Base-by-base conservation (phyloP, 495 filamentous ascomycete species). In the Xylaria intraflava region DNA sequence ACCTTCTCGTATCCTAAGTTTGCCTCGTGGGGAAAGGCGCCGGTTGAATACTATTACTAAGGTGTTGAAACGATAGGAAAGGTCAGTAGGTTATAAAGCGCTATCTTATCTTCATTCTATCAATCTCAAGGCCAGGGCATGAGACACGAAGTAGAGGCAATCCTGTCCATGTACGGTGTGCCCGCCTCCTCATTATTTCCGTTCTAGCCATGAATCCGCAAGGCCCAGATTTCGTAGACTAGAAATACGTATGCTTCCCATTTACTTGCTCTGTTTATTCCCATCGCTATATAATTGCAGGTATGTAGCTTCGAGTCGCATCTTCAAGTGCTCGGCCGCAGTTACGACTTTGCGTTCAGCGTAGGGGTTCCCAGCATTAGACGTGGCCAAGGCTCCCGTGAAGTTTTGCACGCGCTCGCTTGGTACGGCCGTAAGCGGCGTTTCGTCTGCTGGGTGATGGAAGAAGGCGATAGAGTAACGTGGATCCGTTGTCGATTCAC, bases 401-500 rank as follows among this genome's bases (percentile, higher is more conserved):
- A 62, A 68, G 29, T 44, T 48, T 24, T 40, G 57, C 6, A 77
- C 75, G 46, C 72, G 60, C 58, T 70, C 71, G 42, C 92, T 93
- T 19, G 93, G 92, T 56, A 97, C 85, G 6, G 83, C 59, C 30
- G 78, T 81, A 53, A 97, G 68, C 61, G 79, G 70, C n/a, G 83
- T 87, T 1, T 74, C 66, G 59, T 90, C 79, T 17, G 84, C 69
- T 11, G 92, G 93, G 69, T 97, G 92, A 58, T 89, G 95, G 64
- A 96, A 96, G 62, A 87, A 97, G 11, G 83, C 93, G 55, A 97
- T 84, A 46, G 84, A 89, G 66, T 95, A 96, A 49, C 92, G 71
- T 67, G 71, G 64, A 33, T 68, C 72, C 6, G 31, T 49, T 6
- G 59, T 62, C 2, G 65, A 68, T 49, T 96, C 89, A 53, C 80